Percentiles rank a stretch among this genome's conserved stretches.
These are phyloP conservation scores for Flagelloscypha sp. DNA, from an alignment of 768 basidiomycete genomes.

Conservation along the genomic window DNA sequence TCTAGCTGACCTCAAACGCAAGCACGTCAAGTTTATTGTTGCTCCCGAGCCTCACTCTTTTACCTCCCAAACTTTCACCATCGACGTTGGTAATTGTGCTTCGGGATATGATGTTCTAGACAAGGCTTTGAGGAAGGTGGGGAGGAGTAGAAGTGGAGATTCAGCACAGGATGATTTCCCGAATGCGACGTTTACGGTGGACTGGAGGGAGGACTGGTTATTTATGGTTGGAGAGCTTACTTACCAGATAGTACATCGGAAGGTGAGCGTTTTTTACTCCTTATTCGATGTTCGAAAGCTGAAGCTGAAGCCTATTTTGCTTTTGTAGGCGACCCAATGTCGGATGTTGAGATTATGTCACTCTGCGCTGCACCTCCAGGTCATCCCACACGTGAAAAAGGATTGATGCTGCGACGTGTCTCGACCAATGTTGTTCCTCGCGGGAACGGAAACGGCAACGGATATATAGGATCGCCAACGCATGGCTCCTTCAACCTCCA, in stretches of 20 bases:
- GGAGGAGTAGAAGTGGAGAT: slow-evolving; percentile 45
- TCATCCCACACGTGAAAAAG: slow-evolving; percentile 72
- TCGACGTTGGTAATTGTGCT: slow-evolving; percentile 74
- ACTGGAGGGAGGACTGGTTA: slow-evolving; percentile 68
- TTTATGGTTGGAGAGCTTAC: slow-evolving; percentile 88
- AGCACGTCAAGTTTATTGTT: slow-evolving; percentile 81
- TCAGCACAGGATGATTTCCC: slow-evolving; percentile 33
- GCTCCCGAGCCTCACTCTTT: slow-evolving; percentile 64
- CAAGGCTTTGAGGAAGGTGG: slow-evolving; percentile 84
- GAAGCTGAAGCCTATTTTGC: too few species aligned
- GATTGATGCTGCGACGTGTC: slow-evolving; percentile 70
- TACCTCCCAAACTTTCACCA: slow-evolving; percentile 63
- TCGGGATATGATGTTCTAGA: slow-evolving; percentile 84
- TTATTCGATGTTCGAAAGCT: slow-evolving; percentile 3
- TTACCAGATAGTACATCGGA: slow-evolving; percentile 52
- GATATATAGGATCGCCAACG: too few species aligned
- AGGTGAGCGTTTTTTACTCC: slow-evolving; percentile 19
- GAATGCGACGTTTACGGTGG: slow-evolving; percentile 45
- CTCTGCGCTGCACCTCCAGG: slow-evolving; percentile 76
- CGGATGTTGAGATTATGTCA: slow-evolving; percentile 70
- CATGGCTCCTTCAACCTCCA: too few species aligned
- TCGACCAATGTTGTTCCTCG: too few species aligned
- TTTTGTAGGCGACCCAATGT: slow-evolving; percentile 58
- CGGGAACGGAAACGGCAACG: too few species aligned
- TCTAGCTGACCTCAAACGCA: slow-evolving; percentile 72